Conservation (phyloP, 306 rosid genomes). For the Luffa aegyptiaca region DNA sequence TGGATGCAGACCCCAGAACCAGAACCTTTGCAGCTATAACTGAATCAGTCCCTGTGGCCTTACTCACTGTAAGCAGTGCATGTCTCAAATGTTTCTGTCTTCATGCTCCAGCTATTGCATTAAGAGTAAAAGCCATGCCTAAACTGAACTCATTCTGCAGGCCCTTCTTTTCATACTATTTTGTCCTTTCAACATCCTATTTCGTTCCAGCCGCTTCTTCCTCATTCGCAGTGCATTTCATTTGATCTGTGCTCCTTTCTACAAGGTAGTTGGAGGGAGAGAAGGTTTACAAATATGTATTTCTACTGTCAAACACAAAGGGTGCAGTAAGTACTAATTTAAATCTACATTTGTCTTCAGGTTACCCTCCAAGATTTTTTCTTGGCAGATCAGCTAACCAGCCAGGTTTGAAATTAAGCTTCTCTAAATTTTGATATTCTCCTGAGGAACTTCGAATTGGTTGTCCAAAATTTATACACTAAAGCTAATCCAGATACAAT, state of each 20-base stretch:
- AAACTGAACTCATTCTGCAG: constrained; percentile 23
- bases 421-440: not conserved
- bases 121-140: not conserved
- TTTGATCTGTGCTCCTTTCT: constrained; percentile 60
- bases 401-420: constrained; percentile 38
- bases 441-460: not conserved
- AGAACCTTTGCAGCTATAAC: constrained; percentile 17
- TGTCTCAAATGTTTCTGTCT: not conserved
- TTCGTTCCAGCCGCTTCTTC: constrained; percentile 56
- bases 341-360: constrained; percentile 24
- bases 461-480: not conserved
- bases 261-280: constrained; percentile 36
- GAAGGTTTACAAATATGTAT: not conserved
- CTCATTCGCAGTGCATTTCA: constrained; percentile 31
- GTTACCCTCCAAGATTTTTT: constrained; percentile 49
- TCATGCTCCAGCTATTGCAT: not conserved
- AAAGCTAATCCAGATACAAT: not conserved
- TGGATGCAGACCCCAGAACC: constrained; percentile 31
- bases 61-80: constrained; percentile 36
- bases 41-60: constrained; percentile 51
- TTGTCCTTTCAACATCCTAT: constrained; percentile 56
- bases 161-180: constrained; percentile 37
- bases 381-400: constrained; percentile 82
- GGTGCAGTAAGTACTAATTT: not conserved
- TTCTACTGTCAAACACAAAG: not conserved